Base-by-base conservation (phyloP, 1,139 yeast species). In the Geotrichum aggregatum region DNA sequence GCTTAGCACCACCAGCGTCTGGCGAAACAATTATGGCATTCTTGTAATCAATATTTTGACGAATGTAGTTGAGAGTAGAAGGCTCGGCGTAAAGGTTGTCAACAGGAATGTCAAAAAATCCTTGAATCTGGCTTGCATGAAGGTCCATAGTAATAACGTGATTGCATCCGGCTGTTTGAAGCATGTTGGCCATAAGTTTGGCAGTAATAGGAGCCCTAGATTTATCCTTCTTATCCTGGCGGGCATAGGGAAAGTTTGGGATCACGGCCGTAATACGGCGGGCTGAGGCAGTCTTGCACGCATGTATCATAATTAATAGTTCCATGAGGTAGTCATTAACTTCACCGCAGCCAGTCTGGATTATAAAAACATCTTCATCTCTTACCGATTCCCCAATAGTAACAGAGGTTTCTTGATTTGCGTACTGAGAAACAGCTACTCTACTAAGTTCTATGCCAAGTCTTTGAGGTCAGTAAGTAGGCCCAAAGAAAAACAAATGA, bases 51-150 rank as follows among this genome's bases (percentile, higher is more conserved):
- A 84, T 76, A 59, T 82, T 78, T 61, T 86, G 94, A 58, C 79
- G 78, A 57, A 92, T 89, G 68, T 88, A 91, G 63, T 91, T 77
- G 54, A 91, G 85, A 30, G 88, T 96, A 61, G 87, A 82, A 54
- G 98, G 98, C 70, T 91, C 98, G 33, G 96, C 97, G 65, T 89
- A 91, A 64, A 92, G 74, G 70, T 92, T 92, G 72, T 92, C 98
- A 22, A 91, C 98, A 0, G 98, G 98, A 13, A 87, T 88, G 61
- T 87, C 87, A 63, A 92, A 92, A 67, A 92, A 92, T n/a, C 98
- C 98, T 72, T 92, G 98, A 64, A 92, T 92, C 70, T 92, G 98
- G n/a, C 96, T 84, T n/a, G 98, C 98, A 65, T 92, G 98, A 63
- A 92, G 75, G 67, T 92, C 98, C 96, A 92, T 87, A 38, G 98